These are phyloP conservation scores for Yarrowia alimentaria DNA, from an alignment of 805 yeast genomes.

Conservation along the genomic window DNA sequence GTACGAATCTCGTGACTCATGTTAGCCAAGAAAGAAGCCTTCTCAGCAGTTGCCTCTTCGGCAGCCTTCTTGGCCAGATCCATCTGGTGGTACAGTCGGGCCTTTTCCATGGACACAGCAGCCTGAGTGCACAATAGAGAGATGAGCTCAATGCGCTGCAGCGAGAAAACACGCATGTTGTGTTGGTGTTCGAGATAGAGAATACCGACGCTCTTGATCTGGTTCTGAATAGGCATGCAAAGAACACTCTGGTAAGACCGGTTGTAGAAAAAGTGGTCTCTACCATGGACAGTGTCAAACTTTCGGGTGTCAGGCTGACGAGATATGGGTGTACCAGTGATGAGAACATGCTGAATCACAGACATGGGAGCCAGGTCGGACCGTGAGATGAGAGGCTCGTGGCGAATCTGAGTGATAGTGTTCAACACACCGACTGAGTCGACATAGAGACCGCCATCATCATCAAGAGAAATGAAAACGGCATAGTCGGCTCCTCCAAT, in stretches of 20 bases:
- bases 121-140: conserved; percentile 51
- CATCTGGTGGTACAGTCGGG: conserved; percentile 49
- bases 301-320: conserved; percentile 42
- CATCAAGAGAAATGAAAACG: conserved; percentile 39
- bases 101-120: conserved; percentile 51
- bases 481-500: conserved; percentile 44
- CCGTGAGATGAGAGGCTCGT: conserved; percentile 44
- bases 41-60: conserved; percentile 54
- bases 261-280: conserved; percentile 45
- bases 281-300: conserved; percentile 41
- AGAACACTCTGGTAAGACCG: conserved; percentile 42
- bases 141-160: conserved; percentile 44
- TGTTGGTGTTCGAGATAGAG: conserved; percentile 46
- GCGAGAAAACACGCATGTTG: conserved; percentile 37
- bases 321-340: conserved; percentile 42
- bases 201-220: conserved; percentile 46
- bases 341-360: conserved; percentile 44
- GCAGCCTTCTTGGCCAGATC: conserved; percentile 44
- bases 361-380: conserved; percentile 47
- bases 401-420: conserved; percentile 38
- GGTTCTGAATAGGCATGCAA: conserved; percentile 49
- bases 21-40: conserved; percentile 53
- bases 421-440: conserved; percentile 37
- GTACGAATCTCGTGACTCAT: conserved; percentile 61
- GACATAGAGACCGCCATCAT: conserved; percentile 36